These are phyloP conservation scores for Tetraselmis chui DNA, from an alignment of 139 green algal genomes.

Conservation along the genomic window DNA sequence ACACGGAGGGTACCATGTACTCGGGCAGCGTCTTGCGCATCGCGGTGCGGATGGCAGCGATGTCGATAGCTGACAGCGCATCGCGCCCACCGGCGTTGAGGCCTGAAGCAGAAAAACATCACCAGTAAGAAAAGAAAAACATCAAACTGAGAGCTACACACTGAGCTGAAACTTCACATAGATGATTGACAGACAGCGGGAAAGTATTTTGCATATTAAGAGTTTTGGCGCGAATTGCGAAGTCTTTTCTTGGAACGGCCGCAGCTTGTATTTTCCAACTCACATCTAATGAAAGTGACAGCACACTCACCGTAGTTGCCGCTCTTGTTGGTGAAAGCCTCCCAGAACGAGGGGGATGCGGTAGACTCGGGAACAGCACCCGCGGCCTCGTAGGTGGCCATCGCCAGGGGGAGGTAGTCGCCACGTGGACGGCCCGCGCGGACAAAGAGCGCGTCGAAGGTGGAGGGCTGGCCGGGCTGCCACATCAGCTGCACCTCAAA, in stretches of 20 bases:
- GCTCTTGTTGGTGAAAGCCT: not conserved
- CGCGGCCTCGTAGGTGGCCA: not conserved
- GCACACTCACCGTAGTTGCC: not conserved
- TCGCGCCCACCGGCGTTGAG: not conserved
- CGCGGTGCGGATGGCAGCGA: not conserved
- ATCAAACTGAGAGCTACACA: no score
- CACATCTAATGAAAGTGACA: no score
- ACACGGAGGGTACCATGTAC: conserved; percentile 21
- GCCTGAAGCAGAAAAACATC: no score
- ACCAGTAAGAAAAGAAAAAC: no score
- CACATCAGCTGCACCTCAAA: conserved; percentile 3
- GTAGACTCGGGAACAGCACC: not conserved
- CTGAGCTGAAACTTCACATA: no score
- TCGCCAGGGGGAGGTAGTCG: not conserved
- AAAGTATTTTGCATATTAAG: no score
- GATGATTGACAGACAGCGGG: no score
- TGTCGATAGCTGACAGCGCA: not conserved
- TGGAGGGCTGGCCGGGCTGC: not conserved
- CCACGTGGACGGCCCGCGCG: not conserved
- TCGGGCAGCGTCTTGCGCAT: conserved; percentile 11
- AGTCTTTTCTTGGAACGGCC: no score
- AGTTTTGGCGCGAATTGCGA: no score
- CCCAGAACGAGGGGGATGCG: not conserved
- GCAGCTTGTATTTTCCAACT: no score
- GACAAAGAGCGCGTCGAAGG: conserved; percentile 8